These are phyloP conservation scores for Pulicaria dysenterica DNA, from an alignment of 129 eudicot species.

Conservation along the genomic window DNA sequence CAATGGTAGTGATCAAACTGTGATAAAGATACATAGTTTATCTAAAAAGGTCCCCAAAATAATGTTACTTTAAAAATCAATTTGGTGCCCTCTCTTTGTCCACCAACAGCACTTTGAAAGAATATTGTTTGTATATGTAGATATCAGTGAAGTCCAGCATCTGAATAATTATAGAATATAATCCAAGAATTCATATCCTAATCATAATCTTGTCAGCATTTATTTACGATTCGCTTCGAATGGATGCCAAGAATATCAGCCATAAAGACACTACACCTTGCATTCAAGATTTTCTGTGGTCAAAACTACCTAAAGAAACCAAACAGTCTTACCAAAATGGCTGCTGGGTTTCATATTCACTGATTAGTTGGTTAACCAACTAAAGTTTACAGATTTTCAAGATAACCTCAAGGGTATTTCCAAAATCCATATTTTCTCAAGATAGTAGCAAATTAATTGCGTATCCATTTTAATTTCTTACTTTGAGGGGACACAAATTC, in stretches of 20 bases:
- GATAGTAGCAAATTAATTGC: no score
- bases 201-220: slow-evolving; percentile 33
- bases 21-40: slow-evolving; percentile 35
- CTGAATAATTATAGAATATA: slow-evolving; percentile 39
- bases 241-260: slow-evolving; percentile 26
- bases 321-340: slow-evolving; percentile 15
- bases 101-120: slow-evolving; percentile 47
- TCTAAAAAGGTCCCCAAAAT: slow-evolving; percentile 41
- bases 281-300: slow-evolving; percentile 27
- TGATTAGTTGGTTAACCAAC: slow-evolving; percentile 32
- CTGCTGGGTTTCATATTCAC: slow-evolving; percentile 17
- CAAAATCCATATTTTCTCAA: no score
- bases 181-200: slow-evolving; percentile 36
- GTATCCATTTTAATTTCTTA: no score
- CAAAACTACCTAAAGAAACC: neutral
- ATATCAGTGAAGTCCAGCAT: slow-evolving; percentile 38
- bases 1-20: slow-evolving; percentile 41
- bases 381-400: slow-evolving; percentile 25
- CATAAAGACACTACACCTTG: slow-evolving; percentile 5
- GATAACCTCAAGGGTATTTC: no score
- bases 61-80: slow-evolving; percentile 31
- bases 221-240: slow-evolving; percentile 30
- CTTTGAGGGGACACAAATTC: neutral
- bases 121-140: slow-evolving; percentile 32
- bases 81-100: slow-evolving; percentile 53